Conservation (phyloP, 2,329 filamentous ascomycete species). For the Colletotrichum sp. region DNA sequence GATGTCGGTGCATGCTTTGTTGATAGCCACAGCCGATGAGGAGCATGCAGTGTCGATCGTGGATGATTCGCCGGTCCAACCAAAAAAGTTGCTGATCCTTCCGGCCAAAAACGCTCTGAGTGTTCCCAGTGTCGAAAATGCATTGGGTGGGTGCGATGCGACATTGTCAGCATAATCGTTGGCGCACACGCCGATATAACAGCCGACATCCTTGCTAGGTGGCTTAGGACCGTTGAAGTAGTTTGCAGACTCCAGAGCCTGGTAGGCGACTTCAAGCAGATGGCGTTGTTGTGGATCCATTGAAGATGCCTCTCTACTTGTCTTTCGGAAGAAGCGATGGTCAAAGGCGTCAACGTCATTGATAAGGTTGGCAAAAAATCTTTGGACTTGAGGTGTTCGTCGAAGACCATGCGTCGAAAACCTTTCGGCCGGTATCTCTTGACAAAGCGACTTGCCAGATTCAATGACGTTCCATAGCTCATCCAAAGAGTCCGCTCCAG, state of each 20-base stretch:
- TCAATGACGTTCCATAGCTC: background rate
- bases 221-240: conserved; percentile 25
- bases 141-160: conserved; percentile 21
- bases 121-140: conserved; percentile 30
- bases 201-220: conserved; percentile 32
- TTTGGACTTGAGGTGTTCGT: background rate
- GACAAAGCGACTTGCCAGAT: background rate
- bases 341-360: conserved; percentile 35
- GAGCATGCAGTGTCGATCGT: conserved; percentile 43
- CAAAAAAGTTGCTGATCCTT: conserved; percentile 37
- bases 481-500: background rate
- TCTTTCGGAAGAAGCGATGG: conserved; percentile 42
- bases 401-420: background rate
- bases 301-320: conserved; percentile 26
- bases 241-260: conserved; percentile 28
- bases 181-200: conserved; percentile 22
- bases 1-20: conserved; percentile 32
- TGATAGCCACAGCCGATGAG: conserved; percentile 38
- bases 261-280: conserved; percentile 36
- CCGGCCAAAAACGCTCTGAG: conserved; percentile 35
- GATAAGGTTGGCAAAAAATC: conserved; percentile 16
- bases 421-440: background rate
- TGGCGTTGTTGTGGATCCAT: conserved; percentile 37
- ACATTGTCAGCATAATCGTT: conserved; percentile 25
- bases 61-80: conserved; percentile 37